Evolutionary conservation across 371 early-diverging fungal genomes (phyloP).

Genomic region (Actinomortierella wolfii): DNA sequence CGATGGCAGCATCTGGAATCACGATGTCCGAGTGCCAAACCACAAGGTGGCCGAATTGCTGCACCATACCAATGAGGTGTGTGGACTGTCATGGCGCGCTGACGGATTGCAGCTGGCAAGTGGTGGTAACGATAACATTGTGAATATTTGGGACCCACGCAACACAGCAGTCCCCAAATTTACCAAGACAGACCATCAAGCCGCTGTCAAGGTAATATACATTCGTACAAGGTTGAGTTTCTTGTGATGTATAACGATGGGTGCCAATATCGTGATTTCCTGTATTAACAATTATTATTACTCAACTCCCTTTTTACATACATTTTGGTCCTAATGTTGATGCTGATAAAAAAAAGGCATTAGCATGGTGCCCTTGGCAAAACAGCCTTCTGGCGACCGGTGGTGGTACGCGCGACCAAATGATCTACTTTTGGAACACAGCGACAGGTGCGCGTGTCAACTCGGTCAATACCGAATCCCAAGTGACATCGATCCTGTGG

Average conservation of each 20-base stretch:
- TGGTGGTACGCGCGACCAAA: slow-evolving; percentile 93
- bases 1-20: slow-evolving; percentile 91
- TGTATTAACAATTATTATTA: background rate
- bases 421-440: slow-evolving; percentile 96
- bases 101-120: slow-evolving; percentile 91
- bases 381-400: slow-evolving; percentile 92
- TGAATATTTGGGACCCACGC: slow-evolving; percentile 94
- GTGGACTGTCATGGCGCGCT: slow-evolving; percentile 93
- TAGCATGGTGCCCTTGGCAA: slow-evolving; percentile 99
- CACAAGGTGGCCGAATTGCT: slow-evolving; percentile 72
- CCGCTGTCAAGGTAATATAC: slow-evolving; percentile 95
- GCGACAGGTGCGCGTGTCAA: slow-evolving; percentile 67
- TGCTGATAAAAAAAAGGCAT: slow-evolving; percentile 65
- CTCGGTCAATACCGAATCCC: slow-evolving; percentile 86
- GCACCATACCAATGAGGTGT: slow-evolving; percentile 86
- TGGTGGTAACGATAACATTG: slow-evolving; percentile 97
- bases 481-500: slow-evolving; percentile 95
- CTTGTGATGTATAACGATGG: background rate
- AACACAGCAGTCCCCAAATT: slow-evolving; percentile 61
- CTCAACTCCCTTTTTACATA: background rate
- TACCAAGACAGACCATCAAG: slow-evolving; percentile 77
- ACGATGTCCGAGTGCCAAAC: slow-evolving; percentile 87
- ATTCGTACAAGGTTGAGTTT: too few species aligned
- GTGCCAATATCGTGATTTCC: background rate
- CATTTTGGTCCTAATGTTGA: slow-evolving; percentile 24